Base-by-base conservation (phyloP, 305 asterid genomes). In the Striga hermonthica region DNA sequence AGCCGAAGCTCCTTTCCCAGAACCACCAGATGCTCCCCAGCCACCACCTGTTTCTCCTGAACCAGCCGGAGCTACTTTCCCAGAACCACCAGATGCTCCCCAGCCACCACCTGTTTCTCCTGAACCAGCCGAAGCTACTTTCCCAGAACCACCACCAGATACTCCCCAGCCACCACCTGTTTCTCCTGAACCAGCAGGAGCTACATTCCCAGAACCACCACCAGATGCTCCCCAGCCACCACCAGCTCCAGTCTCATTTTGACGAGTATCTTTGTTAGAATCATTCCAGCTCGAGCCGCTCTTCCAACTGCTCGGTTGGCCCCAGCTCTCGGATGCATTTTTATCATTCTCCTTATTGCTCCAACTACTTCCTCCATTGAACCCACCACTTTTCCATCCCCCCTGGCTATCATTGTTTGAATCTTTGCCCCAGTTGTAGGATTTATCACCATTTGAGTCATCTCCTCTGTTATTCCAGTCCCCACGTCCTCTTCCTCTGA, bases 401-500 rank as follows among this genome's bases (percentile, higher is more conserved):
- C 44, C 82, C 31, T 22, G 31, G 8, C 68, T 62, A 37, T 71
- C 75, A 61, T 22, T 56, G 60, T 65, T 76, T 15, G 83, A 71
- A 38, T 76, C 67, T 40, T 61, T 72, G 43, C 67, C 76, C 85
- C 85, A 80, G 84, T 85, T 64, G 16, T 41, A 13, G 56, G 86
- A 66, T 49, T 71, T 70, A 58, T 65, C 67, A 62, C 80, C 87
- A 64, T 74, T 72, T 5, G 84, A 78, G 71, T 82, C 85, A 78
- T 77, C 86, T 38, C 80, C 84, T 68, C 80, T 75, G 73, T 79
- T 79, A 36, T 79, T 84, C 95, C 95, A 88, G 37, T 83, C 89
- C 70, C 87, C 85, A 60, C 83, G 82, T 50, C 96, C 95, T 75
- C 97, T 75, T 59, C 94, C 97, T 67, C 93, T 75, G 72, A 80